Conservation (phyloP, 768 basidiomycete genomes). For the Boletus edulis region DNA sequence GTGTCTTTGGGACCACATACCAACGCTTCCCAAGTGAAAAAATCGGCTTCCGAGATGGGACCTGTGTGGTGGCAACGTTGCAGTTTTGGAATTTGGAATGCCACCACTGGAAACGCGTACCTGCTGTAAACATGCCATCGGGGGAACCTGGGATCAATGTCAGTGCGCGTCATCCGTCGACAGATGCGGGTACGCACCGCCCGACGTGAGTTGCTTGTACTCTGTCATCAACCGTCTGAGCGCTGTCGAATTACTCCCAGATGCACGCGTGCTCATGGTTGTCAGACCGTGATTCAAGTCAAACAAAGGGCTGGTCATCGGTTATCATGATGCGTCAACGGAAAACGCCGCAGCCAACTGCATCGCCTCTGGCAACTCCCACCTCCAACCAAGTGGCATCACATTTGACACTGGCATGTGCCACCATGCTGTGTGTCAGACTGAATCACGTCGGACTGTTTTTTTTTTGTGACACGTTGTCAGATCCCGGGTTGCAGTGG, state of each 20-base stretch:
- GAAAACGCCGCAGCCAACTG: neutral
- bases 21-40: constrained; percentile 95
- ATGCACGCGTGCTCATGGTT: constrained; percentile 51
- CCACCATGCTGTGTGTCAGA: no score
- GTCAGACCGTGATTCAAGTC: no score
- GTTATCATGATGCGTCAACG: neutral
- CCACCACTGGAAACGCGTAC: constrained; percentile 28
- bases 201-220: constrained; percentile 81
- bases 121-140: constrained; percentile 96
- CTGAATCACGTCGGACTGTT: neutral
- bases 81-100: no score
- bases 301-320: no score
- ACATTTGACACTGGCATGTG: no score
- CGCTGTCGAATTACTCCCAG: constrained; percentile 61
- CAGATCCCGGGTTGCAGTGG: neutral
- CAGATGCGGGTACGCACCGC: constrained; percentile 63
- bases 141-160: constrained; percentile 52
- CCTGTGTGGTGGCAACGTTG: constrained; percentile 39
- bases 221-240: constrained; percentile 89
- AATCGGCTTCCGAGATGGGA: constrained; percentile 87
- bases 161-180: neutral
- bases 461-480: neutral
- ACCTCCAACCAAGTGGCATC: no score
- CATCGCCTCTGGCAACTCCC: neutral
- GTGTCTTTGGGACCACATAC: constrained; percentile 94